Base-by-base conservation (phyloP, 1,284 basidiomycete species). In the Neonothopanus nambi region DNA sequence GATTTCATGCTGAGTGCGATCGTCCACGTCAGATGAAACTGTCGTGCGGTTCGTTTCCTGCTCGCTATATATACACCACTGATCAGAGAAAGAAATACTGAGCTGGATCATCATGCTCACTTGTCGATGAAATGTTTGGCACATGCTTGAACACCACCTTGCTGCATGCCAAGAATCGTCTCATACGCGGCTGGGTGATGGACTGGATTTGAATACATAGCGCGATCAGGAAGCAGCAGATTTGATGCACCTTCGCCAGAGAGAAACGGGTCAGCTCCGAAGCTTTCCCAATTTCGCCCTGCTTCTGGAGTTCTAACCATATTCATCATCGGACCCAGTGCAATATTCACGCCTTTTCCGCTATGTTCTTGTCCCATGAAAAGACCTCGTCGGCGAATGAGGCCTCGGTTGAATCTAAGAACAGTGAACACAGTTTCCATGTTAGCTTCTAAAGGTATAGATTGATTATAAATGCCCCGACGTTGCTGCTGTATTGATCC, bases 251-350 rank as follows among this genome's bases (percentile, higher is more conserved):
- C 37, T 67, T 87, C 87, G 15, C 89, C 86, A 43, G 80, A 67
- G 36, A 94, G 71, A 71, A 85, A 93, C 0, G 91, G 89, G 65
- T 90, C 87, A n/a, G 79, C 85, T 42, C 89, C 86, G 59, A 90
- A 93, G 7, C 89, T 89, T 72, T 94, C 91, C 88, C 89, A 95
- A 67, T 90, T 91, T 9, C 91, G 73, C 0, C 92, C 92, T 2
- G 79, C 84, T 59, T 78, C 73, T 2, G 82, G 77, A 30, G 81
- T 67, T 51, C 87, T 80, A n/a, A 84, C 87, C 68, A 89, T 75
- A 63, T 89, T 89, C 84, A 87, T 88, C 83, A 78, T 78, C 2
- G 78, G 78, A 0, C 78, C 78, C 6, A 87, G 74, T 5, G 81
- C 82, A 46, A 87, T 76, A 63, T 95, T 81, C 54, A 88, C 85